A percentile compares a stretch with the other conserved stretches of the same genome.
phyloP scores from a whole-genome alignment of 305 asterid species.

The Solanum hybrid region DNA sequence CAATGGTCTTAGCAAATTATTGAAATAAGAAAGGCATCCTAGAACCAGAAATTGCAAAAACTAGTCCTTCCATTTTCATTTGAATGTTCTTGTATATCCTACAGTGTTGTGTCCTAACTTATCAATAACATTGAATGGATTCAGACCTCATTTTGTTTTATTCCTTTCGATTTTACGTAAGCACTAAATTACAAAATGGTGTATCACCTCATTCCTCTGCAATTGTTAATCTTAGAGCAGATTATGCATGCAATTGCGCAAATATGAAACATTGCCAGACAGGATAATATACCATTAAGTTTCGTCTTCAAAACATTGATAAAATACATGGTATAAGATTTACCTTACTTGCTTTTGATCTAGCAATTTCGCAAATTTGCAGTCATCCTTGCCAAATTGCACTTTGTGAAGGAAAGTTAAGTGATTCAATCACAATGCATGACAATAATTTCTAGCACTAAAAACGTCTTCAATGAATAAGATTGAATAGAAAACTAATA shows the following conservation, averaged over 20 bases:
- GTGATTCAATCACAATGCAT: not conserved
- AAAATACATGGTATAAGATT: not conserved
- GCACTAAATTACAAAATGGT: not conserved
- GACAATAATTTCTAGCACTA: not conserved
- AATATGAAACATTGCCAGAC: not conserved
- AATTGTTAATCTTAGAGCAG: not conserved
- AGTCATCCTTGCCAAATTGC: not conserved
- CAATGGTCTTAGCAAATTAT: not conserved
- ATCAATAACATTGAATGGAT: not conserved
- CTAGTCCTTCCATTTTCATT: not conserved
- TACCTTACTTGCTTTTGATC: not conserved
- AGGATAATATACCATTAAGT: not conserved
- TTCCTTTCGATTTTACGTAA: not conserved
- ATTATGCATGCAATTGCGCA: not conserved
- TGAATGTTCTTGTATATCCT: not conserved
- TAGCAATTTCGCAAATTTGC: not conserved
- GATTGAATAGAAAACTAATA: not conserved
- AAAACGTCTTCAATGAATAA: not conserved
- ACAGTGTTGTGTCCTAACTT: not conserved
- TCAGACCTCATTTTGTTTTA: not conserved
- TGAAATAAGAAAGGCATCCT: not conserved
- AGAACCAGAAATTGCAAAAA: not conserved
- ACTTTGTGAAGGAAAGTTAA: not conserved
- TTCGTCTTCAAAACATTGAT: not conserved
- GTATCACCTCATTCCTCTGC: not conserved